Percentiles rank a stretch among this genome's conserved stretches.
Evolutionary conservation across 257 asterid species (phyloP).

Genomic region (Datura wrightii): DNA sequence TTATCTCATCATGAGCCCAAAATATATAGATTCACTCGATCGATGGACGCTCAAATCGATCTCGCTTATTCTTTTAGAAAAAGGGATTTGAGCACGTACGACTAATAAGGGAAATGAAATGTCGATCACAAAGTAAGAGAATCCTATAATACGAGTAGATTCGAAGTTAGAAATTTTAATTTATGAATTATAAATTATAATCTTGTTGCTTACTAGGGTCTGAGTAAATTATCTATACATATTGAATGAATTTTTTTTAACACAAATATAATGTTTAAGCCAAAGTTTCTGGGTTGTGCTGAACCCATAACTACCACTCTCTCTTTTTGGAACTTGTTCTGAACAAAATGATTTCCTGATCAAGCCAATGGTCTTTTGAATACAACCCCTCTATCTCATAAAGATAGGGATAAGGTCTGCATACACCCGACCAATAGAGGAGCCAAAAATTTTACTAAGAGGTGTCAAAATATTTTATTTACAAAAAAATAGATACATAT

Average conservation of each 20-base stretch:
- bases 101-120: neutral
- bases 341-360: neutral
- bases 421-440: no score
- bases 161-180: neutral
- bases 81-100: neutral
- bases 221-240: neutral
- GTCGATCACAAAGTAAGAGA: neutral
- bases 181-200: neutral
- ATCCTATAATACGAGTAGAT: neutral
- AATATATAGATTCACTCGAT: neutral
- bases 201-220: neutral
- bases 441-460: no score
- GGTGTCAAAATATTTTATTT: no score
- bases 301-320: neutral
- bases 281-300: neutral
- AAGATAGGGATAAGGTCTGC: rapidly evolving
- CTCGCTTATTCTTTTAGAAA: neutral
- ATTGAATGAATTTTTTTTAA: neutral
- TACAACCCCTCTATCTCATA: neutral
- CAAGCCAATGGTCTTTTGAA: neutral
- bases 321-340: neutral
- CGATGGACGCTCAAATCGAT: neutral
- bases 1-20: neutral
- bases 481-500: no score
- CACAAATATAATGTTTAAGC: neutral